Evolutionary conservation across 2,329 filamentous ascomycete species (phyloP).

Genomic region (Endocalyx cinctus): DNA sequence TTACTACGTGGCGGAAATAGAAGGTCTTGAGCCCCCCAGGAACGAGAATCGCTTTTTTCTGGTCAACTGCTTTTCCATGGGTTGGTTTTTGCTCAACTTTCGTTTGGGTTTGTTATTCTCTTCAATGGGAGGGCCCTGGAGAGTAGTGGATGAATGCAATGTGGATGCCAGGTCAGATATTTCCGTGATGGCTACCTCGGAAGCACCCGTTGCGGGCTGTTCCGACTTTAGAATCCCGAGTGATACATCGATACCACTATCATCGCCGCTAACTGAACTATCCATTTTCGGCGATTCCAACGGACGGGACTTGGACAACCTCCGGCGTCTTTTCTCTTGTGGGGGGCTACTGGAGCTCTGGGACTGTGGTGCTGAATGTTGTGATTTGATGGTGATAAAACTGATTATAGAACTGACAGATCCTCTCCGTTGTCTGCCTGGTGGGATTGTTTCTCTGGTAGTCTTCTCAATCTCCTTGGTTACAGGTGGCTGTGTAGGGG

Average conservation of each 20-base stretch:
- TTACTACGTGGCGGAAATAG: too few relatives aligned
- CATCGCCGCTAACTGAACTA: slow-evolving; percentile 3
- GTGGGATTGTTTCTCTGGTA: too few relatives aligned
- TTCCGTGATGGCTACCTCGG: slow-evolving; percentile 6
- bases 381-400: too few relatives aligned
- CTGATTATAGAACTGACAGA: too few relatives aligned
- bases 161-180: too few relatives aligned
- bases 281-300: slow-evolving; percentile 5
- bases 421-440: neutral
- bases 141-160: too few relatives aligned
- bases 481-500: too few relatives aligned
- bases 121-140: slow-evolving; percentile 1
- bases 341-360: too few relatives aligned
- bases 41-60: slow-evolving; percentile 11
- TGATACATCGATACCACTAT: slow-evolving; percentile 4
- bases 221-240: slow-evolving; percentile 6
- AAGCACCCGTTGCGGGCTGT: slow-evolving; percentile 4
- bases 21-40: slow-evolving; percentile 10
- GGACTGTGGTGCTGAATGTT: too few relatives aligned
- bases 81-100: slow-evolving; percentile 10
- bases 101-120: slow-evolving; percentile 4
- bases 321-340: slow-evolving; percentile 12
- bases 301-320: slow-evolving; percentile 17
- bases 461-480: too few relatives aligned
- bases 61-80: neutral